phyloP scores from a whole-genome alignment of 75 land plant species.

The Larix kaempferi region DNA sequence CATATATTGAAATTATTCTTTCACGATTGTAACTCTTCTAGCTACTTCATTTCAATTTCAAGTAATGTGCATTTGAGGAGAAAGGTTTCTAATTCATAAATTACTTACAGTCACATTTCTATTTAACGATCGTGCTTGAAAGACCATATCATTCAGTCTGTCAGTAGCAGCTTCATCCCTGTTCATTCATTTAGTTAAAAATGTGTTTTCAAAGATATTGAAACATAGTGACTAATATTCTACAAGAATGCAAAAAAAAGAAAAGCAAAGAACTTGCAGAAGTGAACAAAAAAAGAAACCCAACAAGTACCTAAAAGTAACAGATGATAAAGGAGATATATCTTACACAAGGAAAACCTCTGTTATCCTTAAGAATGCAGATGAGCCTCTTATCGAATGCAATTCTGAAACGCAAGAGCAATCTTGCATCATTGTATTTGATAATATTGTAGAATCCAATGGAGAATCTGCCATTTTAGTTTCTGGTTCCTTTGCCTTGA shows the following conservation, averaged over 20 bases:
- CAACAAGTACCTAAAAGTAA: not conserved
- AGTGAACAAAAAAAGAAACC: not conserved
- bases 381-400: slow-evolving; percentile 1
- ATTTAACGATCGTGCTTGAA: not conserved
- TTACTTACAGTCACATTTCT: not conserved
- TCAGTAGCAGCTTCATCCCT: slow-evolving; percentile 3
- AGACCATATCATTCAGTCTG: not conserved
- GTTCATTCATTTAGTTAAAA: not conserved
- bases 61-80: not conserved
- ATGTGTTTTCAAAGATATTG: not conserved
- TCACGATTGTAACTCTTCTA: not conserved
- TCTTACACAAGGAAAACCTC: slow-evolving; percentile 8
- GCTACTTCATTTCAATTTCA: not conserved
- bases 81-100: not conserved
- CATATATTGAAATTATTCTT: not conserved
- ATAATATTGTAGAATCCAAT: not conserved
- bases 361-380: slow-evolving; percentile 7
- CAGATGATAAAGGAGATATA: not conserved
- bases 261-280: not conserved
- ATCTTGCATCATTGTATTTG: not conserved
- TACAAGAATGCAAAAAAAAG: not conserved
- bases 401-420: not conserved
- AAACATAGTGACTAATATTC: not conserved
- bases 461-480: not conserved
- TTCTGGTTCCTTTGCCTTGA: slow-evolving; percentile 4